Evolutionary conservation across 805 yeast genomes (phyloP), one percentile per base, ranked within the genome.

Genomic region (Danielia reshetovae): DNA sequence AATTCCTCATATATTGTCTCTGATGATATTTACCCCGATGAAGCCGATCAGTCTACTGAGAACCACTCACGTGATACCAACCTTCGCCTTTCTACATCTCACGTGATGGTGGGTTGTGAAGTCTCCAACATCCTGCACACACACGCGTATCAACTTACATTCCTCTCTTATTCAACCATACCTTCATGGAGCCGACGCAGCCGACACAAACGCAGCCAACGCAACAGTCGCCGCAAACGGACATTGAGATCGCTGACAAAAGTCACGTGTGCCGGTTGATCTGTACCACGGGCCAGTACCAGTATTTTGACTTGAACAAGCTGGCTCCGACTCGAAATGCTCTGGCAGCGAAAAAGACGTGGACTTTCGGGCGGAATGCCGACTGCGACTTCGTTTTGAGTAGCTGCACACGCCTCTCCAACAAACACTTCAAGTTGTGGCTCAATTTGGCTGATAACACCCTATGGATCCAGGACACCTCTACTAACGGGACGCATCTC

Each of bases 401-500:
- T 7, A 62, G 71, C 6, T 70, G 75, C 29, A 72, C 84, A 13
- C 73, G 85, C 18, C 66, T 88, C 22, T 83, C 93, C 34, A 85
- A 84, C 49, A 65, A 70, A 36, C 97, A 89, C 61, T 75, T 75
- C 65, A 69, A 72, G 54, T 64, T 89, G 5, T 78, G 88, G 82
- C 68, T 81, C 46, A 80, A 79, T 29, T 65, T 71, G 28, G 71
- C 71, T 31, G 75, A 73, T 43, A 72, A 70, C 35, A 66, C 75
- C 9, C 41, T 75, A 29, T 74, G 81, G 81, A 67, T 80, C 37
- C 77, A 75, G 54, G 97, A 89, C 57, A 59, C 70, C 2, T 84
- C 95, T 1, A 90, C 97, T 2, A 93, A 93, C 62, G 98, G 98
- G 6, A 93, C 98, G 0, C 83, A 77, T 68, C 62, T 90, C 30